Base-by-base conservation (phyloP, 23 red algal species). In the Rhodosorus marinus region DNA sequence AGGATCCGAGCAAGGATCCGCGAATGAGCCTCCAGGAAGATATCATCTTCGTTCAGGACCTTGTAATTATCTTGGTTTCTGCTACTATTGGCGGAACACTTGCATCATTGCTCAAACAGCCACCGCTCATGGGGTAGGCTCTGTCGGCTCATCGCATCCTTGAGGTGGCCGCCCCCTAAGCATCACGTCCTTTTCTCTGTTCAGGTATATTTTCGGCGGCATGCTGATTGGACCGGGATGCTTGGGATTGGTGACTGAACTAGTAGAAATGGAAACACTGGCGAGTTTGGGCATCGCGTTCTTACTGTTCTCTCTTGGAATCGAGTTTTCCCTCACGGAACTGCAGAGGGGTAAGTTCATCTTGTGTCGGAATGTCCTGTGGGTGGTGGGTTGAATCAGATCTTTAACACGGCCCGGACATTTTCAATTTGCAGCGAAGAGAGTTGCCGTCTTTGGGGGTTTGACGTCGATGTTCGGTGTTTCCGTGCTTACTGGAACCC, bases 21-120 rank as follows among this genome's bases (percentile, higher is more conserved):
- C 67, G 79, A 2, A 84, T 84, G 79, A 73, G 68, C 15, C 53
- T 84, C 2, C 79, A 84, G 40, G 79, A 84, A 36, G 79, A 84
- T 64, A 84, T 84, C 61, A 54, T 84, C 27, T 84, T 84, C 59
- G 64, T 84, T 19, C 69, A 74, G 49, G 79, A 84, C 35, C 50
- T 84, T 7, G 67, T 84, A 34, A 66, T 73, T 40, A 65, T 74
- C 52, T 64, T 72, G 54, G 27, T 55, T 11, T 68, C 66, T 7
- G 79, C 79, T 41, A 74, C 67, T 6, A 33, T 84, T 0, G 79
- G 67, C 20, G 79, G 79, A 6, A 60, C 64, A 5, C 32, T 84
- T 6, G 79, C 67, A 23, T 64, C 66, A 11, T 62, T 65, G 35
- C 57, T 66, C 24, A 15, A 69, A 55, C 79, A 84, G 35, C 79